Conservation (phyloP, 768 basidiomycete species). For the Leccinellum luteum region DNA sequence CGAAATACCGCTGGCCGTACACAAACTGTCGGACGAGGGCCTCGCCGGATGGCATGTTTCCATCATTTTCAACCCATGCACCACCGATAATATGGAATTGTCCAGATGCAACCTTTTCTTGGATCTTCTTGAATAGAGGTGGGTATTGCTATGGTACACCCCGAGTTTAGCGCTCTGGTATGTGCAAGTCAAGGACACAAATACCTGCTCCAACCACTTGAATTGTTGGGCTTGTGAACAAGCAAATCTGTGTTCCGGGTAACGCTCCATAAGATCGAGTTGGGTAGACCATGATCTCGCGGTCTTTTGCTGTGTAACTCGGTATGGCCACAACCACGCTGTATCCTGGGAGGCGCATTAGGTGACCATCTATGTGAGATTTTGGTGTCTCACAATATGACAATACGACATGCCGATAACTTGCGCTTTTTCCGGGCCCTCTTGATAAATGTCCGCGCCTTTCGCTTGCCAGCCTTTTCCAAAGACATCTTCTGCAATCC, state of each 20-base stretch:
- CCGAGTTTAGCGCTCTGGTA: neutral
- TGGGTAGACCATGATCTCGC: constrained; percentile 98
- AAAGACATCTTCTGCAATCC: constrained; percentile 77
- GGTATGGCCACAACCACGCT: constrained; percentile 85
- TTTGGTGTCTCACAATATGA: constrained; percentile 25
- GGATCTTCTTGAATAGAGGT: constrained; percentile 75
- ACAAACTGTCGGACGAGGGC: constrained; percentile 89
- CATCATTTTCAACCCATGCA: constrained; percentile 90
- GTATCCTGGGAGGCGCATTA: constrained; percentile 26
- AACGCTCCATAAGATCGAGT: constrained; percentile 94
- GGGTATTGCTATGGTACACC: constrained; percentile 61
- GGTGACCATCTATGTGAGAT: neutral
- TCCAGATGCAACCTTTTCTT: constrained; percentile 69
- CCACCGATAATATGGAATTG: constrained; percentile 90
- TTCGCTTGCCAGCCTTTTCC: constrained; percentile 83
- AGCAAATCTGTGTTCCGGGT: constrained; percentile 94
- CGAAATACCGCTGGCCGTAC: constrained; percentile 89
- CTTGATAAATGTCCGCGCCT: constrained; percentile 68
- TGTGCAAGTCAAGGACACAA: neutral
- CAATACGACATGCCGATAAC: constrained; percentile 71
- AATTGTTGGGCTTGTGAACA: constrained; percentile 87
- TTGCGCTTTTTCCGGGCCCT: constrained; percentile 52
- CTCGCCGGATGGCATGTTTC: constrained; percentile 96
- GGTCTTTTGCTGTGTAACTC: constrained; percentile 94
- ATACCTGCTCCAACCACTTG: constrained; percentile 90